Percentiles rank a stretch among this genome's conserved stretches.
phyloP scores from a whole-genome alignment of 768 basidiomycete genomes.

The Lactarius quietus region DNA sequence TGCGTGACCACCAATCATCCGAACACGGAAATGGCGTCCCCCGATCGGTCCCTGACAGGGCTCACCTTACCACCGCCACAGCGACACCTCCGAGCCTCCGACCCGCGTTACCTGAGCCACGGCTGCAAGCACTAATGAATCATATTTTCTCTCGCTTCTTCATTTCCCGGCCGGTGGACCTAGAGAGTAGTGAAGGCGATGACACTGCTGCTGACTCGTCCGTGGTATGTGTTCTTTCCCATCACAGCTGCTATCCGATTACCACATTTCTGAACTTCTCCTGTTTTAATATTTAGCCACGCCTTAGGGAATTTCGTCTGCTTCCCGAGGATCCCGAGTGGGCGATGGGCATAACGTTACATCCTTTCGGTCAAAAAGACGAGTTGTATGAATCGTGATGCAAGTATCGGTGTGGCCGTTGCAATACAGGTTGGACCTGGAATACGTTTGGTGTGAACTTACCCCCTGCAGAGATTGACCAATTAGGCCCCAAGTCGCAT shows the following conservation, averaged over 20 bases:
- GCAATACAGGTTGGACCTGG: too few species aligned
- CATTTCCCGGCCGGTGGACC: not conserved
- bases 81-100: not conserved
- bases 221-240: not conserved
- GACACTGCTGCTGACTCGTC: too few species aligned
- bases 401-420: too few species aligned
- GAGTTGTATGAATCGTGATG: not conserved
- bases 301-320: not conserved
- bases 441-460: too few species aligned
- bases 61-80: not conserved
- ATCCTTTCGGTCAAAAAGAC: not conserved
- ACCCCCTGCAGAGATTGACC: not conserved
- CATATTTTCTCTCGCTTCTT: not conserved
- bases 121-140: not conserved
- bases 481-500: not conserved
- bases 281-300: not conserved
- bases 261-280: not conserved
- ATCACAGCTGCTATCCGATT: not conserved
- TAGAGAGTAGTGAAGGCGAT: not conserved
- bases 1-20: not conserved
- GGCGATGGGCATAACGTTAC: not conserved
- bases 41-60: not conserved
- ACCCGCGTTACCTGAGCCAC: not conserved
- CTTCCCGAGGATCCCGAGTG: not conserved
- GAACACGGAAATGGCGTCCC: not conserved